Percentiles rank a stretch among this genome's conserved stretches.
Evolutionary conservation across 208 protist genomes (phyloP).

Genomic region (Leishmania lainsoni): DNA sequence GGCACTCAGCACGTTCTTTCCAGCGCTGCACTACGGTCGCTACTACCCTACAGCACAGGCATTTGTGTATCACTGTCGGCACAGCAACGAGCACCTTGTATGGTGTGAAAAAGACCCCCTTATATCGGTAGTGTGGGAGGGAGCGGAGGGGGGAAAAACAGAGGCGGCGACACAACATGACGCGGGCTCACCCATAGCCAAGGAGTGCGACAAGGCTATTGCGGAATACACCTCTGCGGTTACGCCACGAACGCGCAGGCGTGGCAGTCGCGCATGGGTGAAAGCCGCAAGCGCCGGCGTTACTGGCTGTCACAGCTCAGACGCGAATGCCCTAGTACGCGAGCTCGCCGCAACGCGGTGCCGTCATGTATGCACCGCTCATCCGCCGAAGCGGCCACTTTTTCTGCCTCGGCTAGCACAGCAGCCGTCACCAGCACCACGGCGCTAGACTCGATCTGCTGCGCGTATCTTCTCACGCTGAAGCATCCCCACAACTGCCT

Average conservation of each 20-base stretch:
- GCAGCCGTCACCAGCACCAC: not conserved
- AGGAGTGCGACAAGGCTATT: not conserved
- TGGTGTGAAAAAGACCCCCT: constrained; percentile 63
- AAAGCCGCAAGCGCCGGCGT: constrained; percentile 19
- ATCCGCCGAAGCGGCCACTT: not conserved
- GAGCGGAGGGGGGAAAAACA: not conserved
- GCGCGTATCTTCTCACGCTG: constrained; percentile 6
- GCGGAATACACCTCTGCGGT: not conserved
- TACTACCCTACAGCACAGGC: constrained; percentile 48
- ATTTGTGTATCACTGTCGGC: constrained; percentile 60
- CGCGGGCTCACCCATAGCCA: not conserved
- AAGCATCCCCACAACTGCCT: not conserved
- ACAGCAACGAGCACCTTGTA: constrained; percentile 58
- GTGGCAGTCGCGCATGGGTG: not conserved
- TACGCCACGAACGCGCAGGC: not conserved
- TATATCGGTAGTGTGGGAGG: constrained; percentile 32
- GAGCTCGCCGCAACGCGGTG: not conserved
- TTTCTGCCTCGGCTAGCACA: not conserved
- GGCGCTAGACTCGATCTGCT: not conserved
- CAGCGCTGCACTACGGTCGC: constrained; percentile 56
- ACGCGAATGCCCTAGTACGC: not conserved
- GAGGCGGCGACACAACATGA: no score
- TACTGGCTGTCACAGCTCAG: constrained; percentile 3
- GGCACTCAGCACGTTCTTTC: constrained; percentile 67
- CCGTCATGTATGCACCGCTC: not conserved